A percentile compares a stretch with the other conserved stretches of the same genome.
Conservation (phyloP, 352 stramenopile species). For the Pythium biforme region DNA sequence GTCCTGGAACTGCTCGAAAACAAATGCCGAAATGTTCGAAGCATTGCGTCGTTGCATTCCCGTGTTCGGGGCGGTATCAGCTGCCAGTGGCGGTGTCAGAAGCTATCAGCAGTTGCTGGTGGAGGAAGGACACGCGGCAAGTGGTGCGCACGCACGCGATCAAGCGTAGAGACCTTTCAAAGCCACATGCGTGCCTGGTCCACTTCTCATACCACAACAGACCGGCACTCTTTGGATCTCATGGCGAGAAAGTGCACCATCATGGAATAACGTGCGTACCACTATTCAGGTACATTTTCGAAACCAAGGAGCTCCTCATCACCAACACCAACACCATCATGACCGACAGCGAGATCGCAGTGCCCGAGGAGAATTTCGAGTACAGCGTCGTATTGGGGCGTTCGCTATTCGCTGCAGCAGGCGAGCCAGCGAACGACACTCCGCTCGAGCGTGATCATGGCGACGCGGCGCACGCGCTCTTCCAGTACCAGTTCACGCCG, state of each 20-base stretch:
- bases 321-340: constrained; percentile 6
- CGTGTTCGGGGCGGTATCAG: neutral
- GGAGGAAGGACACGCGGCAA: neutral
- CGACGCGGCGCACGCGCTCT: constrained; percentile 45
- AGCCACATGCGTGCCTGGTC: constrained; percentile 16
- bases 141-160: constrained; percentile 32
- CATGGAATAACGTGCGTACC: constrained; percentile 12
- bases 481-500: constrained; percentile 85
- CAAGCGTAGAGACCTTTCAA: constrained; percentile 10
- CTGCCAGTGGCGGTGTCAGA: neutral
- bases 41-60: neutral
- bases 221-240: constrained; percentile 8
- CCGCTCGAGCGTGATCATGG: neutral
- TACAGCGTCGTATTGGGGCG: constrained; percentile 54
- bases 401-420: constrained; percentile 31
- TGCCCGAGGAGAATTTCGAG: constrained; percentile 45
- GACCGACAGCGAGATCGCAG: constrained; percentile 1
- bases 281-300: neutral
- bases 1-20: too few relatives aligned
- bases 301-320: neutral
- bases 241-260: constrained; percentile 4
- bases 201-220: constrained; percentile 5
- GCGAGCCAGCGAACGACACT: neutral
- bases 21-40: neutral
- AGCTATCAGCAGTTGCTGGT: constrained; percentile 2